Evolutionary conservation across 2,329 filamentous ascomycete species (phyloP).

Genomic region (Parasarocladium wereldwijsianum): DNA sequence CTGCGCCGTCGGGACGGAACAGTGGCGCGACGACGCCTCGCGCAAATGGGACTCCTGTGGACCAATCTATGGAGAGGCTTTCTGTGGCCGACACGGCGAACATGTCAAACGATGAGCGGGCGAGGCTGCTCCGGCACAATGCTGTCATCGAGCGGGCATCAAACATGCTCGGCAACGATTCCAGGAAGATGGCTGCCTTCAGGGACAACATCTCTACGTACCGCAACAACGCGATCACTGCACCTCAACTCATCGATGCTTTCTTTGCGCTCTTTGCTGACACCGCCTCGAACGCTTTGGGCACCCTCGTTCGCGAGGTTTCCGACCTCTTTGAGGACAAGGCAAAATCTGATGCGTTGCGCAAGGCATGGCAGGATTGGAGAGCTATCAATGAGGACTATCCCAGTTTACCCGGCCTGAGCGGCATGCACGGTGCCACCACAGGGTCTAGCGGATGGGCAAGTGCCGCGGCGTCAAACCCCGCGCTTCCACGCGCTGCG

Average conservation of each 20-base stretch:
- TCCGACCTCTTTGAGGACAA: slow-evolving; percentile 85
- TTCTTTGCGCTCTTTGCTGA: slow-evolving; percentile 77
- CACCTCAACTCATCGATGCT: slow-evolving; percentile 66
- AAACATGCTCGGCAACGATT: slow-evolving; percentile 65
- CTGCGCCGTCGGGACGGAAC: slow-evolving; percentile 9
- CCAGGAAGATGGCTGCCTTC: slow-evolving; percentile 62
- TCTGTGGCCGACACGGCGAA: slow-evolving; percentile 27
- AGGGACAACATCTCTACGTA: slow-evolving; percentile 68
- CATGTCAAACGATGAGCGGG: slow-evolving; percentile 64
- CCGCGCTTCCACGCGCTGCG: slow-evolving; percentile 19
- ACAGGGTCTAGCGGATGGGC: slow-evolving; percentile 44
- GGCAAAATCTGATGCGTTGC: slow-evolving; percentile 54
- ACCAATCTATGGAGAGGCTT: slow-evolving; percentile 31
- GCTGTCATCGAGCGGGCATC: slow-evolving; percentile 77
- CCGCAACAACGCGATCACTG: slow-evolving; percentile 52
- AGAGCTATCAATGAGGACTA: slow-evolving; percentile 94
- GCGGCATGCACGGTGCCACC: slow-evolving; percentile 49
- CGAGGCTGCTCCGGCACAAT: slow-evolving; percentile 63
- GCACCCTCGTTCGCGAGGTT: slow-evolving; percentile 80
- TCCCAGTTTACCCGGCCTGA: slow-evolving; percentile 66
- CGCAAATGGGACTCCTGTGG: background rate
- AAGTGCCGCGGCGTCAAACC: slow-evolving; percentile 45
- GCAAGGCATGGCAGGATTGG: slow-evolving; percentile 89
- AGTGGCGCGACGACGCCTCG: slow-evolving; percentile 9
- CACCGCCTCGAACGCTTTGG: slow-evolving; percentile 63